Base-by-base conservation (phyloP, 148 eudicot genomes). In the Mesembryanthemum crystallinum region DNA sequence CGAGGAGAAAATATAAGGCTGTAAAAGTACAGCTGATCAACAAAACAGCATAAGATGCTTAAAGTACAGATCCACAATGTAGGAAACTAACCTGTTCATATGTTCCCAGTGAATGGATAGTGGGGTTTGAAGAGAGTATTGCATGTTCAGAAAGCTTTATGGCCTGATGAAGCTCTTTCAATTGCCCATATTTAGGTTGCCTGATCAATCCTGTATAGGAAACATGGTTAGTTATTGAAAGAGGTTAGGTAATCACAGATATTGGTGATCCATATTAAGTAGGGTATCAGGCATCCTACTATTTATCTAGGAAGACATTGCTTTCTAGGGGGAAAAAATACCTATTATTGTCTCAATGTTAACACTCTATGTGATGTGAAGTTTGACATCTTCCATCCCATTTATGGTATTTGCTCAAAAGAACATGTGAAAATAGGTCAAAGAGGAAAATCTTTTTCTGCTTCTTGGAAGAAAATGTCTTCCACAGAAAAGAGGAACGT, bases 171-270 rank as follows among this genome's bases (percentile, higher is more conserved):
- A 95, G 94, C 78, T 95, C 89, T 79, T 83, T 88, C 73, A 92
- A 73, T 82, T 93, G 98, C 61, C 97, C 86, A 33, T 89, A 88
- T 74, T 93, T 93, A 0, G 98, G 98, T 79, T 93, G 94, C 82
- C 97, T 85, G 32, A 88, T 73, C 70, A 89, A 73, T 80, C 98
- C 98, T 93, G 83, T 45, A 76, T 37, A 18, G 43, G 64, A 78
- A 27, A 78, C 37, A 47, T 25, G 18, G 72, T 17, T 33, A 51
- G n/a, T 64, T 64, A 43, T 64, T 64, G 18, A 8, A 43, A 69
- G 25, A 18, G n/a, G 23, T 57, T 59, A 25, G 4, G 64, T 42
- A 43, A 42, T 1, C 3, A 6, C 59, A 24, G 27, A 11, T 39
- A 39, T 9, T 23, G 18, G 5, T 5, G 29, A 42, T 23, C 29